These are phyloP conservation scores for Russula compacta DNA, from an alignment of 768 basidiomycete species.

Conservation along the genomic window DNA sequence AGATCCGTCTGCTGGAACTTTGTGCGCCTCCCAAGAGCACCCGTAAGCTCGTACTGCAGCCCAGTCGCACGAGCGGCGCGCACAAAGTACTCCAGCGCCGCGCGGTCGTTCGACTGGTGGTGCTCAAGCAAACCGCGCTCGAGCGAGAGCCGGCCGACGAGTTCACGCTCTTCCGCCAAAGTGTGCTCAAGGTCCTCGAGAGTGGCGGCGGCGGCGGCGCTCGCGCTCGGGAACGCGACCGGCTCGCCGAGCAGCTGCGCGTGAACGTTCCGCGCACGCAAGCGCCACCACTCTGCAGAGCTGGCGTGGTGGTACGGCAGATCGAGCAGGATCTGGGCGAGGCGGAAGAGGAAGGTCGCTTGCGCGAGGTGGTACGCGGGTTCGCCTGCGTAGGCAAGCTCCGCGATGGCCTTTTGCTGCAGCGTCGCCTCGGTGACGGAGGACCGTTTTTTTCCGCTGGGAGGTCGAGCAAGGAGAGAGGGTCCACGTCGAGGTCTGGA, in stretches of 20 bases:
- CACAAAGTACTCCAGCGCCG: slow-evolving; percentile 69
- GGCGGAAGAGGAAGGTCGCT: slow-evolving; percentile 57
- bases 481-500: slow-evolving; percentile 60
- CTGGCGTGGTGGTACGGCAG: slow-evolving; percentile 35
- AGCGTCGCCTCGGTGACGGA: slow-evolving; percentile 38
- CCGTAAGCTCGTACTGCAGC: slow-evolving; percentile 84
- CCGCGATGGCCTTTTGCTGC: slow-evolving; percentile 56
- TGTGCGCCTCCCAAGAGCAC: slow-evolving; percentile 87
- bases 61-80: slow-evolving; percentile 68
- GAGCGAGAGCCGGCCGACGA: slow-evolving; percentile 57
- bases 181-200: slow-evolving; percentile 34
- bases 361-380: slow-evolving; percentile 89
- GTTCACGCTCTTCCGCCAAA: slow-evolving; percentile 47
- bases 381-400: slow-evolving; percentile 81
- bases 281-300: slow-evolving; percentile 68
- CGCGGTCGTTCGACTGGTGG: slow-evolving; percentile 61
- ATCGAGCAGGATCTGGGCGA: slow-evolving; percentile 63
- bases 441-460: slow-evolving; percentile 20
- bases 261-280: slow-evolving; percentile 66
- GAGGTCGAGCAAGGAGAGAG: slow-evolving; percentile 32
- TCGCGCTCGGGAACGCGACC: slow-evolving; percentile 51
- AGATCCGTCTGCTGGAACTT: slow-evolving; percentile 83
- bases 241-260: slow-evolving; percentile 80
- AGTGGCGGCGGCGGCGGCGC: too few relatives aligned
- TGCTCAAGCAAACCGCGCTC: slow-evolving; percentile 80